Evolutionary conservation across 768 basidiomycete genomes (phyloP), one percentile per base, ranked within the genome.

Genomic region (Auricularia heimuer): DNA sequence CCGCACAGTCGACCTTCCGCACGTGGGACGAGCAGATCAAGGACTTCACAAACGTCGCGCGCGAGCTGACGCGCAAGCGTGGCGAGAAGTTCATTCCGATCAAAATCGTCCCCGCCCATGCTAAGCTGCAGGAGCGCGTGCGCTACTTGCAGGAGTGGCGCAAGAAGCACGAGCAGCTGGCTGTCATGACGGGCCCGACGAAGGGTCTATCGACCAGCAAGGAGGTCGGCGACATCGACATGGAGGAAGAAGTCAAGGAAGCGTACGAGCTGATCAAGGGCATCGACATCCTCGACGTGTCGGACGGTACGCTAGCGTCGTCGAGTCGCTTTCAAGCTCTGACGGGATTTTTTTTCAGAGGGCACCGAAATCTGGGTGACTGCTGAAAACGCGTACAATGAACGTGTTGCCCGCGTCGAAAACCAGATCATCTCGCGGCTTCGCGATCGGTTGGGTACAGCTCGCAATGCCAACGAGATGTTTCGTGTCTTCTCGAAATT

Each of bases 401-500:
- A 98, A 75, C 88, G 95, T 24, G 95, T 98, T 33, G 90, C 97
- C 2, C 82, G 96, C 12, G 96, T 99, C 21, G 97, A 99, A 78
- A 98, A 98, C 77, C 96, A 98, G 75, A 98, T 98, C 72, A 98
- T 98, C 74, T 90, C 96, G 16, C 82, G 92, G 39, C 75, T 99
- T 60, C 83, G 96, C 33, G 96, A 98, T 75, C 82, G 92, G 65
- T 81, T 98, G 11, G 97, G 94, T 14, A 96, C 94, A 16, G 97
- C 97, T 29, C 80, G 94, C 37, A 99, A 98, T 74, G 96, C 97
- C 16, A 96, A 97, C 74, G 97, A 98, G 77, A 99, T 98, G 97
- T 98, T 99, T 78, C 83, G 96, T 62, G 96, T 98, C 56, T 98
- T 99, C 76, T 95, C 93, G 18, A 96, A 96, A 76, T 98, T 98